Base-by-base conservation (phyloP, 2,329 filamentous ascomycete species). In the Arachnomyces sp. region DNA sequence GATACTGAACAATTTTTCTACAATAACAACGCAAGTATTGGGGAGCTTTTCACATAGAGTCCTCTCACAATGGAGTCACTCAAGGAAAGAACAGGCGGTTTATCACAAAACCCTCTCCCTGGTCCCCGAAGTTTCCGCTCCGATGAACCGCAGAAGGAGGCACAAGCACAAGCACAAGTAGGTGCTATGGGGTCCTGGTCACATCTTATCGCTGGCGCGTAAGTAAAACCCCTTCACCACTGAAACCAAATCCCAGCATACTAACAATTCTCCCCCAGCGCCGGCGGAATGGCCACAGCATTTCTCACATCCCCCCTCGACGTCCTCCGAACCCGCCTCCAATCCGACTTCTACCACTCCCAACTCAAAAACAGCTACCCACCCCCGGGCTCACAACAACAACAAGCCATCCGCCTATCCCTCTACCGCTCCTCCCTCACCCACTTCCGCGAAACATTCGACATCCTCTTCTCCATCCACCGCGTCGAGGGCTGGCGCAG, bases 291-390 rank as follows among this genome's bases (percentile, higher is more conserved):
- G 81, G 88, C 86, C 13, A 82, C 90, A 8, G 85, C 90, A 16
- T 81, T 84, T n/a, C 66, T 95, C n/a, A 95, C 90, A 2, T 88
- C 87, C 7, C 90, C 90, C 15, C 82, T 96, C 44, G 90, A 95
- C 58, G 89, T 95, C 25, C 75, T 96, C 37, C 94, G 94, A 63
- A 96, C 90, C 8, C 80, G 90, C 28, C 72, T 96, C 2, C 90
- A 96, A 61, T 93, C 87, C 55, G 89, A 94, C 58, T 93, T 93
- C 61, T 95, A 95, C 71, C 86, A 94, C 61, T 73, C 80, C 7
- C 85, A 94, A 63, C 74, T 94, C 34, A 46, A 47, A 42, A 77
- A 81, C 12, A 74, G 77, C 7, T 77, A 84, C 36, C 72, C 56
- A 56, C 75, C 64, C 49, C 76, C 55, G 55, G 74, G 64, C 52